Evolutionary conservation across 257 asterid genomes (phyloP).

Genomic region (Buddleja alternifolia): DNA sequence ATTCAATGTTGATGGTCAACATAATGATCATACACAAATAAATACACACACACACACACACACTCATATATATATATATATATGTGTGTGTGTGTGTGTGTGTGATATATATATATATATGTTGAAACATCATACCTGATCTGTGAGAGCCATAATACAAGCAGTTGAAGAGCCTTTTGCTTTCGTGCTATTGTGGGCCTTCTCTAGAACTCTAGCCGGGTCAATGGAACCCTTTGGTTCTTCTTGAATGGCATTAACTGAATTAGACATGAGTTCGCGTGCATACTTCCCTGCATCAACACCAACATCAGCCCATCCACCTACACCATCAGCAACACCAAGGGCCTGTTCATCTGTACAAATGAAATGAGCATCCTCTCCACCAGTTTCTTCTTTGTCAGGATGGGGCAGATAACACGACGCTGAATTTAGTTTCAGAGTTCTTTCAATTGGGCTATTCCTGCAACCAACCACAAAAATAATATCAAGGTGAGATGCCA

Average conservation of each 20-base stretch:
- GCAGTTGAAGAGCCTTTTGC: conserved; percentile 95
- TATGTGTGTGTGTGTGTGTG: too few species aligned
- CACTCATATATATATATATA: too few species aligned
- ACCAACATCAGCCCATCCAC: conserved; percentile 98
- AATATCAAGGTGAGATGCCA: background rate
- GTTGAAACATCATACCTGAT: conserved; percentile 55
- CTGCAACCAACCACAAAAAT: conserved; percentile 50
- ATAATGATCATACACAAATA: background rate
- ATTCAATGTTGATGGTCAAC: background rate
- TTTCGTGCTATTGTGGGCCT: conserved; percentile 72
- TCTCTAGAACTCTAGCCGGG: conserved; percentile 85
- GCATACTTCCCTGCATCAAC: conserved; percentile 84
- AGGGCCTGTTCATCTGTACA: conserved; percentile 77
- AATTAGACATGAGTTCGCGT: conserved; percentile 87
- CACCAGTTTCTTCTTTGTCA: conserved; percentile 96
- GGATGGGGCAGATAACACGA: conserved; percentile 96
- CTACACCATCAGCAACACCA: conserved; percentile 99
- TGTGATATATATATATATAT: background rate
- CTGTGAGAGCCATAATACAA: conserved; percentile 88
- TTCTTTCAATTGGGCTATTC: conserved; percentile 46
- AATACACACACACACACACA: too few species aligned
- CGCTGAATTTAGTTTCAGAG: conserved; percentile 80
- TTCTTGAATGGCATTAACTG: conserved; percentile 72
- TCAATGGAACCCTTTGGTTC: conserved; percentile 85
- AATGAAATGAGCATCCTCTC: conserved; percentile 96